Evolutionary conservation across 2,329 filamentous ascomycete species (phyloP), one percentile per base, ranked within the genome.

Genomic region (Annulohypoxylon truncatum): DNA sequence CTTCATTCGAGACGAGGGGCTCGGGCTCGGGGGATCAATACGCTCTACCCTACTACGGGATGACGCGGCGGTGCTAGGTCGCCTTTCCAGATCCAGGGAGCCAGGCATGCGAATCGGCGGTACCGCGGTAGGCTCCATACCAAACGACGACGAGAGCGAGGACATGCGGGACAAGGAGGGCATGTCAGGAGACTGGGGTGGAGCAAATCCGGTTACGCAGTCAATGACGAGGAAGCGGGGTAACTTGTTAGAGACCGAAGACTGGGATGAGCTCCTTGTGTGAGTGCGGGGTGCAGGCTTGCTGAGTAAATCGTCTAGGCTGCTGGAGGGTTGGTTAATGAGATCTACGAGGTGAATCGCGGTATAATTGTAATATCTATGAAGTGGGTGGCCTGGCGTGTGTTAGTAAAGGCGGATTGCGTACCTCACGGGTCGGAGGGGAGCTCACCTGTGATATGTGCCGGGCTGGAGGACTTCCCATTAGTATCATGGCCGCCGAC

Each of bases 301-400:
- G n/a, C 69, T 67, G 12, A 88, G 77, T 13, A 88, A 77, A 15
- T 84, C 80, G 0, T 83, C 79, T 0, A 88, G 78, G 0, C 81
- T 80, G 47, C 80, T 79, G 31, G 81, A 74, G 26, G 80, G 79
- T 56, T 82, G 82, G 35, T 79, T 78, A 0, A 90, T 77, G 3
- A 90, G 81, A 48, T 87, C 83, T 1, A 83, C 84, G 24, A 90
- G 81, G 72, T 89, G 86, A 44, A 90, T 83, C 15, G 86, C 81
- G 6, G 83, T 85, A 72, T 89, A 90, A 10, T 84, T 86, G 74
- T 85, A 90, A 60, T 79, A 87, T 69, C 89, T 89, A 75, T 90
- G 88, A 8, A 90, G 77, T 0, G 88, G 87, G 61, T 90, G 88
- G 8, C 87, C 87, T 87, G 40, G 18, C 3, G 29, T 6, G 35